Evolutionary conservation across 148 eudicot genomes (phyloP).

Genomic region (Vaccinium corymbosum): DNA sequence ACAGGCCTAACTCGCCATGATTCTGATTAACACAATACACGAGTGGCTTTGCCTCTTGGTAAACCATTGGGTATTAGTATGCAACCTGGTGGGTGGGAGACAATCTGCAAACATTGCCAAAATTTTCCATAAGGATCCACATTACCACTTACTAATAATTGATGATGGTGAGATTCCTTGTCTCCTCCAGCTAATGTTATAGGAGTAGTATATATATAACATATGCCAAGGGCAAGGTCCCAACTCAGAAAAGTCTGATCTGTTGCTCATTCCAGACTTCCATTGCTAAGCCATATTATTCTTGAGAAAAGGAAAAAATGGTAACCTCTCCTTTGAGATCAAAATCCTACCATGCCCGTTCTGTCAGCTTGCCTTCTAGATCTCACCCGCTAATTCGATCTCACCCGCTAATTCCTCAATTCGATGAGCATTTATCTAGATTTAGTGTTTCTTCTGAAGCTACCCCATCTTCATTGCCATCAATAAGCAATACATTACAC

Average conservation of each 20-base stretch:
- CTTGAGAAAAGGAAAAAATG: slow-evolving; percentile 4
- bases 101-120: neutral
- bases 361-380: slow-evolving; percentile 27
- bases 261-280: neutral
- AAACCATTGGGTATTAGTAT: neutral
- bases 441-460: slow-evolving; percentile 29
- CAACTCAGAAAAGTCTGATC: neutral
- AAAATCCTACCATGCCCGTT: slow-evolving; percentile 25
- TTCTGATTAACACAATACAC: neutral
- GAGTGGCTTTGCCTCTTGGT: neutral
- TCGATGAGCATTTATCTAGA: slow-evolving; percentile 30
- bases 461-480: slow-evolving; percentile 33
- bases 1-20: neutral
- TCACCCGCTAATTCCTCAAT: slow-evolving; percentile 25
- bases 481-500: slow-evolving; percentile 26
- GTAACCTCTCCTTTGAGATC: slow-evolving; percentile 20
- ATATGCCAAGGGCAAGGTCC: neutral
- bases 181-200: neutral
- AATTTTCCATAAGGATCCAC: neutral
- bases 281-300: neutral
- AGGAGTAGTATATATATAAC: neutral
- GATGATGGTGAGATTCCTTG: slow-evolving; percentile 7
- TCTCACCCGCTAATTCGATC: slow-evolving; percentile 23
- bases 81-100: neutral
- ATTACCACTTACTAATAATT: neutral